Base-by-base conservation (phyloP, 208 protist species). In the Trypanosoma cruzi region DNA sequence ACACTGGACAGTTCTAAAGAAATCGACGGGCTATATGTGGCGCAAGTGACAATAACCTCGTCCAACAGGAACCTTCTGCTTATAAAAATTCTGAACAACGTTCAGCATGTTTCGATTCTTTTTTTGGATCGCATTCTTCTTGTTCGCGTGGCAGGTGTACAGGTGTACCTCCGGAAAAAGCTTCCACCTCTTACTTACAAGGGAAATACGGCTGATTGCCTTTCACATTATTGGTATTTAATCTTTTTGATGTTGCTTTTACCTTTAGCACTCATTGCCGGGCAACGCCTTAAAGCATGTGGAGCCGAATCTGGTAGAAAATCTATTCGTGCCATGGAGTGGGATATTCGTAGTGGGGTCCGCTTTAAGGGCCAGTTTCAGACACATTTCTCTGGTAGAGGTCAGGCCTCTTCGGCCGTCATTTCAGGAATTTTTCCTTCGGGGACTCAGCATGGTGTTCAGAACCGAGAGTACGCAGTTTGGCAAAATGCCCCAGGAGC, bases 231-330 rank as follows among this genome's bases (percentile, higher is more conserved):
- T 68, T 95, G 90, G 88, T 95, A 93, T 48, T 71, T 93, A 29
- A 88, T 93, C 50, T 95, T 95, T 36, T 69, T 93, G n/a, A 79
- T 95, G 48, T 73, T 93, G 29, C 60, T 90, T 18, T 55, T 89
- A 40, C 88, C 87, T 26, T 61, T 92, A n/a, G 63, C 86, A 56
- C 50, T 90, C 6, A 82, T 93, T 53, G 16, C 79, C 29, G 80
- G 68, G 11, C 81, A 91, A 28, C 63, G 71, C 8, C 69, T 84
- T 32, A 93, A 82, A 69, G 68, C 77, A 60, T 71, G 63, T 26
- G 90, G 90, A n/a, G 49, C 57, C 11, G 62, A 50, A 5, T 88
- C 86, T 20, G 86, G 87, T 4, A 81, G 55, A 66, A 77, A 73
- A 31, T 83, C 65, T 50, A 63, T 86, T 28, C 65, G 71, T 61